A percentile compares a stretch with the other conserved stretches of the same genome.
These are phyloP conservation scores for Dictyostelium capitatum DNA, from an alignment of 78 protist species.

Conservation along the genomic window DNA sequence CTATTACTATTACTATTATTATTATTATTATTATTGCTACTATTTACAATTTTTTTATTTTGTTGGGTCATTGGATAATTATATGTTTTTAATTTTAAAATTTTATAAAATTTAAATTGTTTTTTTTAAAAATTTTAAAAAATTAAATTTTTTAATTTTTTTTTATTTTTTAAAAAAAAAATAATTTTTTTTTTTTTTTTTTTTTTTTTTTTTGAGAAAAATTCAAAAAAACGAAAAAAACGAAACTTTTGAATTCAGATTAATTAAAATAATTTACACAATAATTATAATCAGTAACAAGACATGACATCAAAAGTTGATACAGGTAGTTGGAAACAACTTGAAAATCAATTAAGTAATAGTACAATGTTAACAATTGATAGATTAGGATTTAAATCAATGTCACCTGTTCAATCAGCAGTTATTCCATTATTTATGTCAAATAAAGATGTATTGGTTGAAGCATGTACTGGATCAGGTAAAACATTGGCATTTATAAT, in stretches of 20 bases:
- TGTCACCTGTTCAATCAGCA: constrained; percentile 88
- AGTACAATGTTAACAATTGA: constrained; percentile 30
- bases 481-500: constrained; percentile 96
- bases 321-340: constrained; percentile 37
- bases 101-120: too few species aligned
- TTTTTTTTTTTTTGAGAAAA: neutral
- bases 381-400: constrained; percentile 61
- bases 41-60: neutral
- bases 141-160: too few species aligned
- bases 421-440: constrained; percentile 87
- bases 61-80: too few species aligned
- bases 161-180: too few species aligned
- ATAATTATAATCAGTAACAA: neutral
- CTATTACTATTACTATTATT: neutral
- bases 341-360: constrained; percentile 17
- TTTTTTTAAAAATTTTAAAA: too few species aligned
- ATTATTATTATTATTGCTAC: neutral
- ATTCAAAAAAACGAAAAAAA: neutral
- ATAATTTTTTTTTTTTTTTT: neutral
- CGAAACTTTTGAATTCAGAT: neutral
- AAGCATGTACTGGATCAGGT: constrained; percentile 94
- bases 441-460: constrained; percentile 91
- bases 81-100: too few species aligned
- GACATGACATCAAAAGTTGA: constrained; percentile 30
- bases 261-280: neutral